Percentiles rank a stretch among this genome's conserved stretches.
Conservation (phyloP, 768 basidiomycete species). For the Calocybe indica region DNA sequence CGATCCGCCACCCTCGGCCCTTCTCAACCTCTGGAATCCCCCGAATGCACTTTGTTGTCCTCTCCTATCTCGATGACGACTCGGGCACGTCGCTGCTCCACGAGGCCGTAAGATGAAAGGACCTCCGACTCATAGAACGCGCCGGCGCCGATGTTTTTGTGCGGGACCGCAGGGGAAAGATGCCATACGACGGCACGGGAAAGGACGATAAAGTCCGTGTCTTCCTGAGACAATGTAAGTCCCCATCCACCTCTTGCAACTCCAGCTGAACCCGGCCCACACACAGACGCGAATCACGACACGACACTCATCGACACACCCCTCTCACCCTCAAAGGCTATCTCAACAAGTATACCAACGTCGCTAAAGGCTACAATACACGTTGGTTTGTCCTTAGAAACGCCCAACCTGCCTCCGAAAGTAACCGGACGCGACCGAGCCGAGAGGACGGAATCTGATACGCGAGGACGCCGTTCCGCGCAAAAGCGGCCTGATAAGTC, state of each 20-base stretch:
- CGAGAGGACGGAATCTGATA: no score
- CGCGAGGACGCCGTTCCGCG: no score
- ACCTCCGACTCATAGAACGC: conserved; percentile 75
- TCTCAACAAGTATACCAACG: conserved; percentile 91
- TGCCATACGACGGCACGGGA: conserved; percentile 57
- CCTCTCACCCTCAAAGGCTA: conserved; percentile 67
- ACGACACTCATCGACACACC: conserved; percentile 54
- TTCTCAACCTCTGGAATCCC: conserved; percentile 60
- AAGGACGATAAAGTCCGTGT: conserved; percentile 80
- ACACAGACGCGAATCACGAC: conserved; percentile 75
- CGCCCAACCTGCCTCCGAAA: no score
- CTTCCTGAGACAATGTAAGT: conserved; percentile 79
- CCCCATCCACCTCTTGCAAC: neutral
- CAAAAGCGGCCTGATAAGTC: no score
- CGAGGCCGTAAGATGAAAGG: conserved; percentile 78
- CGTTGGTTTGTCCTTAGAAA: conserved; percentile 96
- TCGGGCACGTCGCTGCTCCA: conserved; percentile 78
- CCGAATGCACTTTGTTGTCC: conserved; percentile 63
- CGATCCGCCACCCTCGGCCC: conserved; percentile 37
- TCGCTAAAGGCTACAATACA: conserved; percentile 83
- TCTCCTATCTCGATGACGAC: conserved; percentile 73
- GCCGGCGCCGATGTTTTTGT: conserved; percentile 89
- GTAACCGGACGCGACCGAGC: no score
- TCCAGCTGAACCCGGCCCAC: neutral
- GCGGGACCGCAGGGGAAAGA: conserved; percentile 67